phyloP scores from a whole-genome alignment of 352 stramenopile genomes.

The Globisporangium acanthophoron region DNA sequence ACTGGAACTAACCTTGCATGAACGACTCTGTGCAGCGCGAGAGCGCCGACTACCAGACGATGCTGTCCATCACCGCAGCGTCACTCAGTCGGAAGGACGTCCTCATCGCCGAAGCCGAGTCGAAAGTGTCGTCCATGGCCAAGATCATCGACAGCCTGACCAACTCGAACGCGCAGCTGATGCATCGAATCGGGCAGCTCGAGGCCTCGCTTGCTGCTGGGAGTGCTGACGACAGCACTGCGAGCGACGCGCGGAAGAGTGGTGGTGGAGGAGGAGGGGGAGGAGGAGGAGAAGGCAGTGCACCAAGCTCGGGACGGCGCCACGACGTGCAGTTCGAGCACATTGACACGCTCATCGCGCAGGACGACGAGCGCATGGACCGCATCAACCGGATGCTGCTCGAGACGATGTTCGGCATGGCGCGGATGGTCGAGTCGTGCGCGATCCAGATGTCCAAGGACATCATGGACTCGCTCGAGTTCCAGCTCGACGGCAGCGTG shows the following conservation, averaged over 20 bases:
- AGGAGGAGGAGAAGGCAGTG: not conserved
- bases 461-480: slow-evolving; percentile 75
- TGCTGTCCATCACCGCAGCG: slow-evolving; percentile 68
- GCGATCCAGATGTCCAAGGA: slow-evolving; percentile 84
- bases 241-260: not conserved
- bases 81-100: slow-evolving; percentile 77
- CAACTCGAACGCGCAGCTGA: slow-evolving; percentile 64
- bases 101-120: slow-evolving; percentile 51
- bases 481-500: slow-evolving; percentile 62
- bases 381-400: slow-evolving; percentile 72
- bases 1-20: not conserved
- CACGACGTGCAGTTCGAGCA: slow-evolving; percentile 40
- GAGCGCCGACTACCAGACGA: slow-evolving; percentile 75
- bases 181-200: slow-evolving; percentile 56
- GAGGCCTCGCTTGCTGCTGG: slow-evolving; percentile 30
- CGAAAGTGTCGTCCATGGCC: slow-evolving; percentile 63
- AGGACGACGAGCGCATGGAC: slow-evolving; percentile 56
- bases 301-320: slow-evolving; percentile 4
- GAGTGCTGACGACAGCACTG: slow-evolving; percentile 6
- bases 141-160: slow-evolving; percentile 78
- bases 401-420: slow-evolving; percentile 81
- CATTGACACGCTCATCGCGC: slow-evolving; percentile 44
- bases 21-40: slow-evolving; percentile 25
- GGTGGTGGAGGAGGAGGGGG: not conserved
- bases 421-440: slow-evolving; percentile 76